A percentile compares a stretch with the other conserved stretches of the same genome.
These are phyloP conservation scores for Tricharina praecox DNA, from an alignment of 495 filamentous ascomycete genomes.

Conservation along the genomic window DNA sequence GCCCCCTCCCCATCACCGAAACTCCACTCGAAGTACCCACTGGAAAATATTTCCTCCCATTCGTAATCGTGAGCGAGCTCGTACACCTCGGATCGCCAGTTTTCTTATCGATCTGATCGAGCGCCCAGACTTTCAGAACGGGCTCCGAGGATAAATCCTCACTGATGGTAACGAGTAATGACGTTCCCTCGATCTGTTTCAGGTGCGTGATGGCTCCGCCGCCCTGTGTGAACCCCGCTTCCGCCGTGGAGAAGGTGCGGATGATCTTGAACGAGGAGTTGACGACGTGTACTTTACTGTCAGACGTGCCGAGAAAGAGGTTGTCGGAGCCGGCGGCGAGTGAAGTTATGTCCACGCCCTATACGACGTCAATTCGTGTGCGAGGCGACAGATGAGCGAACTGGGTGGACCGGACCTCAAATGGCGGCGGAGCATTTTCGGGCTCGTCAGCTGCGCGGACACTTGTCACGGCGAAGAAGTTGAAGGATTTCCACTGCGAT, in stretches of 20 bases:
- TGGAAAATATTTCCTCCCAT: slow-evolving; percentile 83
- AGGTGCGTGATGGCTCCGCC: slow-evolving; percentile 74
- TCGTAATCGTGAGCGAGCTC: slow-evolving; percentile 68
- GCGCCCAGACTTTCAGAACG: slow-evolving; percentile 82
- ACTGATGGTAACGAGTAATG: slow-evolving; percentile 68
- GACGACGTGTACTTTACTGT: slow-evolving; percentile 73
- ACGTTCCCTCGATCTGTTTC: slow-evolving; percentile 79
- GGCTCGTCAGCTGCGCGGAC: slow-evolving; percentile 60
- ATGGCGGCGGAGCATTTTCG: slow-evolving; percentile 38
- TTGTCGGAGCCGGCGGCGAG: slow-evolving; percentile 78
- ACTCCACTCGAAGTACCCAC: slow-evolving; percentile 32
- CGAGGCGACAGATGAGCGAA: too few relatives aligned
- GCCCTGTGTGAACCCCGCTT: slow-evolving; percentile 30
- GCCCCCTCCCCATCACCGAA: too few relatives aligned
- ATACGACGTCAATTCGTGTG: too few relatives aligned
- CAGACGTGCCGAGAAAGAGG: slow-evolving; percentile 69
- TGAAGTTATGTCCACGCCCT: slow-evolving; percentile 44
- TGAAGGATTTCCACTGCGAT: slow-evolving; percentile 87
- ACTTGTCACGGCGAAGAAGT: slow-evolving; percentile 90
- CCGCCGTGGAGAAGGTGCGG: slow-evolving; percentile 71
- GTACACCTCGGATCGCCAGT: slow-evolving; percentile 72
- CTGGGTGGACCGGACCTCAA: slow-evolving; percentile 41
- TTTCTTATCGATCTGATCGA: slow-evolving; percentile 91
- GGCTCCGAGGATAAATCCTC: slow-evolving; percentile 80
- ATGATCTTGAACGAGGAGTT: slow-evolving; percentile 73